These are phyloP conservation scores for Tricholoma terreum DNA, from an alignment of 768 basidiomycete species.

Conservation along the genomic window DNA sequence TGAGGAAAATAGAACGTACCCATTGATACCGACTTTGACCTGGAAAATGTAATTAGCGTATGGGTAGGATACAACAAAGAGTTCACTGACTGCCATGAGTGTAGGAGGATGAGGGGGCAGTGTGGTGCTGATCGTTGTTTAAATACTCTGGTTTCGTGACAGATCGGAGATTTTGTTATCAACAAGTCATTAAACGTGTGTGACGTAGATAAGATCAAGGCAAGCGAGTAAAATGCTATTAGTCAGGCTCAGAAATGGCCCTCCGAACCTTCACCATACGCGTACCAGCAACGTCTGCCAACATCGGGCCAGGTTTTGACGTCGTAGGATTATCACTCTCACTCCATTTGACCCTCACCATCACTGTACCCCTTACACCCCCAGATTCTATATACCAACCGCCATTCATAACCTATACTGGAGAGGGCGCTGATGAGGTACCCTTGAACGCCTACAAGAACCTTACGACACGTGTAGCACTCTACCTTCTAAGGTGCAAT, in stretches of 20 bases:
- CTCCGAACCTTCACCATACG: slow-evolving; percentile 59
- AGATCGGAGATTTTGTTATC: neutral
- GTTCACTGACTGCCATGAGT: neutral
- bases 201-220: neutral
- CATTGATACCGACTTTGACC: slow-evolving; percentile 96
- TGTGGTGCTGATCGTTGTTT: neutral
- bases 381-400: slow-evolving; percentile 34
- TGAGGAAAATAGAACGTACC: slow-evolving; percentile 49
- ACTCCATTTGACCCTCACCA: slow-evolving; percentile 73
- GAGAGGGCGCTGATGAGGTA: slow-evolving; percentile 88
- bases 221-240: neutral
- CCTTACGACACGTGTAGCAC: slow-evolving; percentile 92
- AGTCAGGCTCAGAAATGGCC: slow-evolving; percentile 11
- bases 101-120: neutral
- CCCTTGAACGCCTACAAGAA: slow-evolving; percentile 96
- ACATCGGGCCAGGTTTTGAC: slow-evolving; percentile 98
- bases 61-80: neutral
- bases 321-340: slow-evolving; percentile 98
- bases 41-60: slow-evolving; percentile 12
- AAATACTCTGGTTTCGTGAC: neutral
- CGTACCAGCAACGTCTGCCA: slow-evolving; percentile 97
- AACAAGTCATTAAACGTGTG: neutral
- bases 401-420: slow-evolving; percentile 74
- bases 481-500: slow-evolving; percentile 96
- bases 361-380: slow-evolving; percentile 36